A percentile compares a stretch with the other conserved stretches of the same genome.
Conservation (phyloP, 2,329 filamentous ascomycete species). For the Colletotrichum lentis region DNA sequence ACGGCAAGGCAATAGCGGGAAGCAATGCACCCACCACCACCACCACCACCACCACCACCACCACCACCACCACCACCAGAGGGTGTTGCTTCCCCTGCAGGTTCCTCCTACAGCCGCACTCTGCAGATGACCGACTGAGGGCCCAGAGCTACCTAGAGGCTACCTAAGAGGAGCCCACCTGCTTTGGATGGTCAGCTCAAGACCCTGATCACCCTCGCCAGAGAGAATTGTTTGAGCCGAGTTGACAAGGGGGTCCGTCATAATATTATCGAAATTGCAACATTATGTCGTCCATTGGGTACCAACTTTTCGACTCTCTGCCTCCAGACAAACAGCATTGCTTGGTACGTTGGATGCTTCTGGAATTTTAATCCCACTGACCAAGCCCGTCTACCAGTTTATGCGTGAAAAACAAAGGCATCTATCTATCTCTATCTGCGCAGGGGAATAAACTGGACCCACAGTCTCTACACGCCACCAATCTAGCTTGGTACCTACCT, state of each 20-base stretch:
- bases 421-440: not conserved
- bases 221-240: conserved; percentile 7
- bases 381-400: conserved; percentile 19
- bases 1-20: conserved; percentile 19
- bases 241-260: conserved; percentile 3
- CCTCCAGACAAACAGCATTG: not conserved
- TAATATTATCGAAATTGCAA: conserved; percentile 14
- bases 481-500: too few relatives aligned
- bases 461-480: not conserved
- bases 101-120: not conserved
- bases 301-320: conserved; percentile 1
- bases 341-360: conserved; percentile 11
- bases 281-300: conserved; percentile 21
- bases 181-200: conserved; percentile 13
- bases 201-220: conserved; percentile 25
- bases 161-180: conserved; percentile 15
- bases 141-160: not conserved
- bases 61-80: not conserved
- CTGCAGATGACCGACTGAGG: not conserved
- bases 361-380: conserved; percentile 10
- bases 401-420: conserved; percentile 12
- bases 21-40: conserved; percentile 5
- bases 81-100: conserved; percentile 26
- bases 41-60: too few relatives aligned
- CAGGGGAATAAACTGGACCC: not conserved